Evolutionary conservation across 352 stramenopile species (phyloP).

Genomic region (Globisporangium alternatum): DNA sequence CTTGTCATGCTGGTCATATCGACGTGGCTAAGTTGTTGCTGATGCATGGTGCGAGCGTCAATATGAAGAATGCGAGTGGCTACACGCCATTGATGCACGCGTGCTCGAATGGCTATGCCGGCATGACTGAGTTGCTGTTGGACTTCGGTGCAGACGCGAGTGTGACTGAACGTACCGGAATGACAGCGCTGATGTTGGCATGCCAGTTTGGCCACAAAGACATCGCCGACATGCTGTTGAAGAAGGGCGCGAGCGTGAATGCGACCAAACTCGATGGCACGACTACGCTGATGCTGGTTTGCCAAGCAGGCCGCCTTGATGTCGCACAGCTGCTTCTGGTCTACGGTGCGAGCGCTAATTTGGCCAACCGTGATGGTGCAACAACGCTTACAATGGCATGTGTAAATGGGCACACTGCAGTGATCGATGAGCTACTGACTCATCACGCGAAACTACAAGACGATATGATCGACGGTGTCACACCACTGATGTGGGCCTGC

Average conservation of each 20-base stretch:
- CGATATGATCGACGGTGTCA: background rate
- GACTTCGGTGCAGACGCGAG: no score
- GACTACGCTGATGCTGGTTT: background rate
- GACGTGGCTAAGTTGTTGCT: background rate
- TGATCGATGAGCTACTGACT: background rate
- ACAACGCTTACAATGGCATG: no score
- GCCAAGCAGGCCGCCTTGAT: background rate
- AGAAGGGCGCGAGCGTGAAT: background rate
- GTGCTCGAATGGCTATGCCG: background rate
- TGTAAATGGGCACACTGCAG: background rate
- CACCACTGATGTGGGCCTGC: background rate
- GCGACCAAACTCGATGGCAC: no score
- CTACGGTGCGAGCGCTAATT: background rate
- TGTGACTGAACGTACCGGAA: no score
- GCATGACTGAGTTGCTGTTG: background rate
- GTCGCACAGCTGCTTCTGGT: background rate
- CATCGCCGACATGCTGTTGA: background rate
- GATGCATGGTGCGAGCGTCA: background rate
- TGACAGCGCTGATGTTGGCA: background rate
- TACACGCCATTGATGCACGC: background rate
- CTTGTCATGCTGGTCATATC: background rate
- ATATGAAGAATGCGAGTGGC: no score
- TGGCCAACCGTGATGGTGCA: no score
- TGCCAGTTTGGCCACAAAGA: background rate
- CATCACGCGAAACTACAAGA: background rate